Conservation (phyloP, 306 rosid species). For the Begonia loranthoides region DNA sequence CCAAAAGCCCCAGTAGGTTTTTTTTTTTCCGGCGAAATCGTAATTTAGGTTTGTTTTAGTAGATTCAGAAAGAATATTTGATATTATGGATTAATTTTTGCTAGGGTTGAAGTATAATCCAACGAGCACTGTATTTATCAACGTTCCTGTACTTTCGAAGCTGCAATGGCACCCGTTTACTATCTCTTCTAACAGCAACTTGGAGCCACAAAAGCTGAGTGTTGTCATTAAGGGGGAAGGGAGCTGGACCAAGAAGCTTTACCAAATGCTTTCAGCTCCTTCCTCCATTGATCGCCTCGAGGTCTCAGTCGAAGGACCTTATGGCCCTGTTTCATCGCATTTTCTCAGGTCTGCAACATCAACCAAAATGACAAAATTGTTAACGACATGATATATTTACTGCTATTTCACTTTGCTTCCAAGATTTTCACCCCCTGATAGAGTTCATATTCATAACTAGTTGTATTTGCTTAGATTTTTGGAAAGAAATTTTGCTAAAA, state of each 20-base stretch:
- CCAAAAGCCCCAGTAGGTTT: conserved; percentile 39
- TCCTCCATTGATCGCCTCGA: conserved; percentile 25
- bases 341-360: conserved; percentile 28
- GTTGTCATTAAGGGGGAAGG: conserved; percentile 62
- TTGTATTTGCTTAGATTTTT: too few species aligned
- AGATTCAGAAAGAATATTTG: neutral
- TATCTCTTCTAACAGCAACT: conserved; percentile 46
- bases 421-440: too few species aligned
- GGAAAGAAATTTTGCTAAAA: too few species aligned
- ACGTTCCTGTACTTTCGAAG: conserved; percentile 60
- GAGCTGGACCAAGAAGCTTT: conserved; percentile 51
- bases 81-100: neutral
- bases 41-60: neutral
- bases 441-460: too few species aligned
- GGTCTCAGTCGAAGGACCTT: conserved; percentile 66
- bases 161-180: conserved; percentile 94
- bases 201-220: conserved; percentile 51
- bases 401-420: too few species aligned
- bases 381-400: too few species aligned
- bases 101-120: conserved; percentile 56
- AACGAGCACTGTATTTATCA: conserved; percentile 57
- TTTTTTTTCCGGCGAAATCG: neutral
- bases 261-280: conserved; percentile 41
- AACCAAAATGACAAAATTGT: neutral
- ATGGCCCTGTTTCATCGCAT: conserved; percentile 44